These are phyloP conservation scores for Pochonia chlamydosporia DNA, from an alignment of 2,329 filamentous ascomycete species.

Conservation along the genomic window DNA sequence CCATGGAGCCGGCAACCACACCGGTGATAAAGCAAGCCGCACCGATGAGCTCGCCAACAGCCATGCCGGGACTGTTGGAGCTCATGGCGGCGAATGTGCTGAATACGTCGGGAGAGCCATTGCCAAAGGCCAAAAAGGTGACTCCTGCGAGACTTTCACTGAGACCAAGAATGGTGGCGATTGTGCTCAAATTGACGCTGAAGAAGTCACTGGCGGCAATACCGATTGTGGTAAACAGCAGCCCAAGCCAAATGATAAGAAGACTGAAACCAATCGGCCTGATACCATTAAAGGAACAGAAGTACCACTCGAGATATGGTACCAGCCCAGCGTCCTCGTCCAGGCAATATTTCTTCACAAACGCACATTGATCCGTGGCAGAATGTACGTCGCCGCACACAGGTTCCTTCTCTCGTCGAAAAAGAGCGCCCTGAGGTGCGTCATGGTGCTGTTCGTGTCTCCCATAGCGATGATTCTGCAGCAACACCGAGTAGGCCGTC, in stretches of 20 bases:
- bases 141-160: conserved; percentile 96
- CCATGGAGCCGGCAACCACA: conserved; percentile 96
- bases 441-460: conserved; percentile 7
- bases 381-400: conserved; percentile 77
- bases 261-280: conserved; percentile 75
- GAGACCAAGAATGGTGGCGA: conserved; percentile 81
- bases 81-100: conserved; percentile 98
- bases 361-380: conserved; percentile 77
- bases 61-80: conserved; percentile 94
- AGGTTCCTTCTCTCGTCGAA: conserved; percentile 22
- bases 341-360: conserved; percentile 73
- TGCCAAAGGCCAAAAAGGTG: conserved; percentile 93
- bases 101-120: conserved; percentile 96
- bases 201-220: conserved; percentile 98
- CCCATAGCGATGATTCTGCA: conserved; percentile 14
- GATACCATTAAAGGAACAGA: conserved; percentile 65
- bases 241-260: conserved; percentile 73
- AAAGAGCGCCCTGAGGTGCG: conserved; percentile 12
- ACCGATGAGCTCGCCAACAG: conserved; percentile 89
- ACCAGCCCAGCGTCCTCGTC: conserved; percentile 88
- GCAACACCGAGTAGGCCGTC: conserved; percentile 37
- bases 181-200: conserved; percentile 92
- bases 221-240: conserved; percentile 94
- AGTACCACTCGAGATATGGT: conserved; percentile 86
- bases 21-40: conserved; percentile 94